A percentile compares a stretch with the other conserved stretches of the same genome.
phyloP scores from a whole-genome alignment of 805 yeast species.

The Metschnikowia corniflorae region DNA sequence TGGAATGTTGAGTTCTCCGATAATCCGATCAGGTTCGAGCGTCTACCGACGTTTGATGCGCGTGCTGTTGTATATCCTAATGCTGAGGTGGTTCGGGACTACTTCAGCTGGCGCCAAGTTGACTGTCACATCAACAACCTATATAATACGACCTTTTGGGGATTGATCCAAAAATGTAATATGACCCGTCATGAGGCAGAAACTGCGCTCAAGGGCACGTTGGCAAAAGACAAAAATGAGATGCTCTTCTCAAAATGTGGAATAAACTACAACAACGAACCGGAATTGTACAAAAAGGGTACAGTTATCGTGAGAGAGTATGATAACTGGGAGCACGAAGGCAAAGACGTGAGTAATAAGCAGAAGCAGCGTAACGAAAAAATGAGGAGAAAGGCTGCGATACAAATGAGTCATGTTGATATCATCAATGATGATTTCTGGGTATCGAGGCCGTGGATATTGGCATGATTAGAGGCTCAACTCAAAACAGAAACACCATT shows the following conservation, averaged over 20 bases:
- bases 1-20: slow-evolving; percentile 65
- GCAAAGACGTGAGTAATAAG: slow-evolving; percentile 29
- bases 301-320: slow-evolving; percentile 55
- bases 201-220: slow-evolving; percentile 66
- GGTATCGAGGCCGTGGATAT: slow-evolving; percentile 41
- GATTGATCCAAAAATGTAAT: slow-evolving; percentile 65
- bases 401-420: slow-evolving; percentile 52
- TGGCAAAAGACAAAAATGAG: slow-evolving; percentile 85
- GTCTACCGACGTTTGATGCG: slow-evolving; percentile 87
- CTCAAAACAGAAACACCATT: too few species aligned
- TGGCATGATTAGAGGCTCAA: too few species aligned
- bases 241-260: slow-evolving; percentile 73
- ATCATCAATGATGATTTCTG: slow-evolving; percentile 64
- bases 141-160: slow-evolving; percentile 93
- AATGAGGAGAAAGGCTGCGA: slow-evolving; percentile 44
- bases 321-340: slow-evolving; percentile 17
- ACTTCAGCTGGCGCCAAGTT: slow-evolving; percentile 91
- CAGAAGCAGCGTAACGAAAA: slow-evolving; percentile 51
- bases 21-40: slow-evolving; percentile 42
- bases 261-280: slow-evolving; percentile 87
- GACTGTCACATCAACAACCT: slow-evolving; percentile 95
- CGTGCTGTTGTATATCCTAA: slow-evolving; percentile 86
- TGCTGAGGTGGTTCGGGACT: slow-evolving; percentile 60
- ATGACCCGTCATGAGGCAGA: slow-evolving; percentile 81
- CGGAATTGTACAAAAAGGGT: slow-evolving; percentile 86